Evolutionary conservation across 164 flowering plant species (phyloP).

Genomic region (Berberis thunbergii): DNA sequence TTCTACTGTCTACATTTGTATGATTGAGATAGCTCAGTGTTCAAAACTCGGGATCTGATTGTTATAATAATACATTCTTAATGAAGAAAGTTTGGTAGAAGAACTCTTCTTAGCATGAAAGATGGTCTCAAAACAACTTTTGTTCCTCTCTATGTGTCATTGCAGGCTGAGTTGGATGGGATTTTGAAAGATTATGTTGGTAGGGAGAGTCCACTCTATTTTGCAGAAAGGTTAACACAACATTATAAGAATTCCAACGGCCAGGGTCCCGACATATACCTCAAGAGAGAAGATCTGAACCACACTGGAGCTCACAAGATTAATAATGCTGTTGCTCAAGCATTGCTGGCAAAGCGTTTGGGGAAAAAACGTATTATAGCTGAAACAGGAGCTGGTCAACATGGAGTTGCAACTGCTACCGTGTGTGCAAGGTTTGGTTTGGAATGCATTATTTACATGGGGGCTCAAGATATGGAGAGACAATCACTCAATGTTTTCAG

Average conservation of each 20-base stretch:
- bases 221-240: neutral
- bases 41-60: too few relatives aligned
- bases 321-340: neutral
- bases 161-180: too few relatives aligned
- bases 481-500: neutral
- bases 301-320: neutral
- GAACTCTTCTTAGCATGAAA: too few relatives aligned
- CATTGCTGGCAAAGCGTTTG: neutral
- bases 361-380: neutral
- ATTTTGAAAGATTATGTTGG: neutral
- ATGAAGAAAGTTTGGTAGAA: too few relatives aligned
- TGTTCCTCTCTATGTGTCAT: too few relatives aligned
- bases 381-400: neutral
- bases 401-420: neutral
- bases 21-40: too few relatives aligned
- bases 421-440: neutral
- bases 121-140: too few relatives aligned
- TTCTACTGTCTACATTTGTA: too few relatives aligned
- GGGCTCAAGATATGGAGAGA: neutral
- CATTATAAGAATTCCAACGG: neutral
- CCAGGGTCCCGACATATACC: neutral
- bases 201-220: neutral
- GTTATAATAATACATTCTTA: too few relatives aligned
- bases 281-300: conserved; percentile 1
- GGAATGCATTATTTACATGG: neutral